Conservation (phyloP, 805 yeast species). For the Blastobotrys chiropterorum region DNA sequence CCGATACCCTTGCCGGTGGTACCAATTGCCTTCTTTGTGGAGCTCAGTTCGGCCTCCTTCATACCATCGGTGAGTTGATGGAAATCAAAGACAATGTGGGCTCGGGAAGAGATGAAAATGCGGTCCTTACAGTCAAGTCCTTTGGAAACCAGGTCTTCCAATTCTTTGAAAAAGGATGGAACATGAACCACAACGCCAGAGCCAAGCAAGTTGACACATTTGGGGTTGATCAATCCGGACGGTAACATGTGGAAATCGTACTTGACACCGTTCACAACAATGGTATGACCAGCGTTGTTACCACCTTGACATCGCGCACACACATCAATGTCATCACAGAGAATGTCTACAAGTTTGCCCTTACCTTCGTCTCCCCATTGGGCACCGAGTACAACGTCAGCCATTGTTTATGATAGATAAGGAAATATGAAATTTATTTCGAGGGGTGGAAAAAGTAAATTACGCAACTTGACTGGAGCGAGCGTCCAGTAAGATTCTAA, state of each 20-base stretch:
- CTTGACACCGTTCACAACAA: conserved; percentile 80
- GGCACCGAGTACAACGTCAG: conserved; percentile 92
- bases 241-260: conserved; percentile 99
- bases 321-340: conserved; percentile 91
- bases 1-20: conserved; percentile 99
- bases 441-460: background rate
- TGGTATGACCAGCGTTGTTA: conserved; percentile 98
- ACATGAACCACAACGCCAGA: conserved; percentile 95
- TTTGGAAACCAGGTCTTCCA: conserved; percentile 71
- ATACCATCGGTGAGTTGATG: conserved; percentile 95
- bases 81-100: conserved; percentile 95
- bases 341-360: conserved; percentile 91
- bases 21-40: conserved; percentile 81
- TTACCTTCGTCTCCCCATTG: conserved; percentile 99
- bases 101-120: conserved; percentile 83
- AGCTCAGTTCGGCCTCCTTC: conserved; percentile 83
- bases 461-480: conserved; percentile 13
- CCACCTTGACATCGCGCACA: conserved; percentile 98
- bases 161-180: conserved; percentile 86
- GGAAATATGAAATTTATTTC: background rate
- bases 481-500: conserved; percentile 19
- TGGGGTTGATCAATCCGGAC: conserved; percentile 92
- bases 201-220: conserved; percentile 84
- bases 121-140: conserved; percentile 74
- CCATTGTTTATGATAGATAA: conserved; percentile 37